phyloP scores from a whole-genome alignment of 2,329 filamentous ascomycete genomes.

The Didymella exigua region DNA sequence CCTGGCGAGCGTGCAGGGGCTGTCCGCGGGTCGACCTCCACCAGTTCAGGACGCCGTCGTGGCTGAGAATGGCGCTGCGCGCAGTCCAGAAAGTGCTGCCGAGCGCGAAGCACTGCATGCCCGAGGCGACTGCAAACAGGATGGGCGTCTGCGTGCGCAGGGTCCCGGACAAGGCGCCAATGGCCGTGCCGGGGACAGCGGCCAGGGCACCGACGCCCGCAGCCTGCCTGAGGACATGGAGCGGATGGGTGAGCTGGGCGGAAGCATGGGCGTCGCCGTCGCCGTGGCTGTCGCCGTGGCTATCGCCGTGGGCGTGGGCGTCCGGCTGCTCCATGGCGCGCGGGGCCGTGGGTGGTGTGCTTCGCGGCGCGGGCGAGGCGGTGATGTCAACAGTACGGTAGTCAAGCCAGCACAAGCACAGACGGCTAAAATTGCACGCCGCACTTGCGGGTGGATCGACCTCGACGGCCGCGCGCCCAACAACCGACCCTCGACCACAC shows the following conservation, averaged over 20 bases:
- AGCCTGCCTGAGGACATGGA: slow-evolving; percentile 34
- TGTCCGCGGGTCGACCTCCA: slow-evolving; percentile 36
- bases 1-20: slow-evolving; percentile 26
- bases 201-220: slow-evolving; percentile 35
- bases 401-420: too few relatives aligned
- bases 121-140: slow-evolving; percentile 73
- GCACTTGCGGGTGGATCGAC: slow-evolving; percentile 28
- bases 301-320: slow-evolving; percentile 14
- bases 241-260: slow-evolving; percentile 34
- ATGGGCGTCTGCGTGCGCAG: slow-evolving; percentile 69
- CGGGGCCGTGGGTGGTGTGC: slow-evolving; percentile 1
- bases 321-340: slow-evolving; percentile 28
- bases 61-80: slow-evolving; percentile 49
- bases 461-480: slow-evolving; percentile 27
- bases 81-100: slow-evolving; percentile 78
- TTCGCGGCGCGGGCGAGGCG: neutral
- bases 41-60: slow-evolving; percentile 39
- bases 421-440: slow-evolving; percentile 17
- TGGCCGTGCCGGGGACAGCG: slow-evolving; percentile 69
- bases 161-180: slow-evolving; percentile 54
- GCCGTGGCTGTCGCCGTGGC: too few relatives aligned
- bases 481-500: slow-evolving; percentile 34
- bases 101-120: slow-evolving; percentile 80
- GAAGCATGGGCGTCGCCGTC: too few relatives aligned
- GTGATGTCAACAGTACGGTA: slow-evolving; percentile 18